These are phyloP conservation scores for Mycena venus DNA, from an alignment of 768 basidiomycete species.

Conservation along the genomic window DNA sequence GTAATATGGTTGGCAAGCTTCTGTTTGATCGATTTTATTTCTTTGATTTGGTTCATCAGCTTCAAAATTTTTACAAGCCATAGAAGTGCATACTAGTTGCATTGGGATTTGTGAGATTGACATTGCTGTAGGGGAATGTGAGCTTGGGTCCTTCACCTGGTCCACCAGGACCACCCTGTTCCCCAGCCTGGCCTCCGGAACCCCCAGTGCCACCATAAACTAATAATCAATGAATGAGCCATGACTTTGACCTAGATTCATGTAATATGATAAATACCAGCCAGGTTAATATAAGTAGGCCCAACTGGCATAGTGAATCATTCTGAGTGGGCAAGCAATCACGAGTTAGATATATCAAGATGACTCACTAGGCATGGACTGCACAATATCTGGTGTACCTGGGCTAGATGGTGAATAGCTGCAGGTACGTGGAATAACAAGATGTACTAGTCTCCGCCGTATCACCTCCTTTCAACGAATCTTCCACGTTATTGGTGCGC, in stretches of 20 bases:
- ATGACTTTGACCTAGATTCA: neutral
- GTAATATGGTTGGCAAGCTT: neutral
- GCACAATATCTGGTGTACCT: neutral
- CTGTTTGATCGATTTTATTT: neutral
- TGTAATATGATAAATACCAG: neutral
- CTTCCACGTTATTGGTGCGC: neutral
- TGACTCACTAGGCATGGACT: neutral
- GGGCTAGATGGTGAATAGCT: neutral
- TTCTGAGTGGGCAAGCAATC: neutral
- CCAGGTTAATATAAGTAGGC: neutral
- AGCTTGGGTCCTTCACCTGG: neutral
- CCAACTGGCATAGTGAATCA: neutral
- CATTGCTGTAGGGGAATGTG: neutral
- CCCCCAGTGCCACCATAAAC: neutral
- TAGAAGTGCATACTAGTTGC: too few relatives aligned
- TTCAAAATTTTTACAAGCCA: too few relatives aligned
- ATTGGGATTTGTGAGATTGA: neutral
- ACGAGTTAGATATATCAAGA: too few relatives aligned
- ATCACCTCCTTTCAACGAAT: neutral
- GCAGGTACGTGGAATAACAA: conserved; percentile 8
- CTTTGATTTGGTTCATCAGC: too few relatives aligned
- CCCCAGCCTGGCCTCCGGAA: neutral
- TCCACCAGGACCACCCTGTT: neutral
- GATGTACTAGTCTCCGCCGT: neutral
- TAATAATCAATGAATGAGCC: neutral